These are phyloP conservation scores for Pythium grandisporangium DNA, from an alignment of 352 stramenopile species.

Conservation along the genomic window DNA sequence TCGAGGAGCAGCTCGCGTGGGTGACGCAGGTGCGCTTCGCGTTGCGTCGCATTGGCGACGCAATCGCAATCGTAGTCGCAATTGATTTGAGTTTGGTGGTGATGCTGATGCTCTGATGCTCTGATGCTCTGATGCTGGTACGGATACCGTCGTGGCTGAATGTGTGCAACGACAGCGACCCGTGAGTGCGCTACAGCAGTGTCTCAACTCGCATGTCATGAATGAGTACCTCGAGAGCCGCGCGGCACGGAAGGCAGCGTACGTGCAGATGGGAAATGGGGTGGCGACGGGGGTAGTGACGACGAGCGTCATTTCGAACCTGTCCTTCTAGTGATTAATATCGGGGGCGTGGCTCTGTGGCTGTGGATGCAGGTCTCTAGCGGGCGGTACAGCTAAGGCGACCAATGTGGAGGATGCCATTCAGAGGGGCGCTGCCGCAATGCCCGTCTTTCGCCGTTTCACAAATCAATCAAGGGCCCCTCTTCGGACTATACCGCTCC, in stretches of 20 bases:
- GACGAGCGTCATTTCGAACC: too few relatives aligned
- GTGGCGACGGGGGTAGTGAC: too few relatives aligned
- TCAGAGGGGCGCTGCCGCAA: constrained; percentile 6
- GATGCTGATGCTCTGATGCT: too few relatives aligned
- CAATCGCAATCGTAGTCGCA: too few relatives aligned
- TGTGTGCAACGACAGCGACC: constrained; percentile 14
- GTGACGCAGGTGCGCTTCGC: not conserved
- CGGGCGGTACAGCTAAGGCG: not conserved
- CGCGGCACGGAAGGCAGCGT: constrained; percentile 32
- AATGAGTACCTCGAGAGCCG: constrained; percentile 56
- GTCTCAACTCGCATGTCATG: constrained; percentile 75
- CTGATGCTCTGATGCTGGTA: too few relatives aligned
- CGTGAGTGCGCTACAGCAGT: constrained; percentile 49
- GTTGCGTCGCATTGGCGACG: too few relatives aligned
- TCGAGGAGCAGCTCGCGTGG: constrained; percentile 1
- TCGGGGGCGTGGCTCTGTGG: not conserved
- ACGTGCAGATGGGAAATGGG: constrained; percentile 5
- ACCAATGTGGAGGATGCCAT: constrained; percentile 11
- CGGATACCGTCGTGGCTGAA: too few relatives aligned
- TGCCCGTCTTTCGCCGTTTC: constrained; percentile 7
- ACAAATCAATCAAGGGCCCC: not conserved
- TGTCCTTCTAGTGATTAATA: too few relatives aligned
- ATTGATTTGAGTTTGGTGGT: too few relatives aligned
- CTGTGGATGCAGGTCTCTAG: constrained; percentile 6
- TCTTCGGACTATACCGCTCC: constrained; percentile 2